These are phyloP conservation scores for Paraphoma sp. DNA, from an alignment of 2,329 filamentous ascomycete species.

Conservation along the genomic window DNA sequence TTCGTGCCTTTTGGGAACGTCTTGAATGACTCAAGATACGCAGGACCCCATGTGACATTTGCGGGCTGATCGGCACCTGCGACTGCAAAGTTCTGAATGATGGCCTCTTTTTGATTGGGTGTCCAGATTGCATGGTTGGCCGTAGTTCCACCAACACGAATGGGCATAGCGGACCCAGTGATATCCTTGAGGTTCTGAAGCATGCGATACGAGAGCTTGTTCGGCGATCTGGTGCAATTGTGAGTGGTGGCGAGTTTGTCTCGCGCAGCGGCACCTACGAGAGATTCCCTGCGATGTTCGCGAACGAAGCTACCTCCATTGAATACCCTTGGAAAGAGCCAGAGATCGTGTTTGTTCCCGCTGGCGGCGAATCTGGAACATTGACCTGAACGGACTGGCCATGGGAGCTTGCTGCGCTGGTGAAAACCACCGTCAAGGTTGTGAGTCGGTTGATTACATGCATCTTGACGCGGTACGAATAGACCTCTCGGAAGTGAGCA, in stretches of 20 bases:
- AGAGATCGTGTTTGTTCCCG: constrained; percentile 13
- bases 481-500: too few relatives aligned
- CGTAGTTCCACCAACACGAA: constrained; percentile 24
- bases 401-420: too few relatives aligned
- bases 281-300: constrained; percentile 17
- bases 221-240: constrained; percentile 8
- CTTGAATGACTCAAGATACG: constrained; percentile 25
- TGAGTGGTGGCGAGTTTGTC: background rate
- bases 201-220: constrained; percentile 23
- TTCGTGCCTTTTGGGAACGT: constrained; percentile 25
- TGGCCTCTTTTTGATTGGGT: constrained; percentile 16
- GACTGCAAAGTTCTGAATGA: constrained; percentile 21
- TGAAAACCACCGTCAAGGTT: too few relatives aligned
- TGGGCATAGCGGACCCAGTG: constrained; percentile 14
- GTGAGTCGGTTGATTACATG: too few relatives aligned
- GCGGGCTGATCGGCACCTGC: constrained; percentile 26
- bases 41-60: constrained; percentile 19
- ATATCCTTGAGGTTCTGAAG: constrained; percentile 23
- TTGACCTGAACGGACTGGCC: background rate
- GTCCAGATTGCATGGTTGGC: constrained; percentile 20
- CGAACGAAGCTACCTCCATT: constrained; percentile 22
- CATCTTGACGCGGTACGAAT: too few relatives aligned
- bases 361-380: constrained; percentile 11
- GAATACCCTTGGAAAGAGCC: constrained; percentile 21
- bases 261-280: constrained; percentile 4